A percentile compares a stretch with the other conserved stretches of the same genome.
Conservation (phyloP, 257 asterid genomes). For the Solanum pimpinellifolium region DNA sequence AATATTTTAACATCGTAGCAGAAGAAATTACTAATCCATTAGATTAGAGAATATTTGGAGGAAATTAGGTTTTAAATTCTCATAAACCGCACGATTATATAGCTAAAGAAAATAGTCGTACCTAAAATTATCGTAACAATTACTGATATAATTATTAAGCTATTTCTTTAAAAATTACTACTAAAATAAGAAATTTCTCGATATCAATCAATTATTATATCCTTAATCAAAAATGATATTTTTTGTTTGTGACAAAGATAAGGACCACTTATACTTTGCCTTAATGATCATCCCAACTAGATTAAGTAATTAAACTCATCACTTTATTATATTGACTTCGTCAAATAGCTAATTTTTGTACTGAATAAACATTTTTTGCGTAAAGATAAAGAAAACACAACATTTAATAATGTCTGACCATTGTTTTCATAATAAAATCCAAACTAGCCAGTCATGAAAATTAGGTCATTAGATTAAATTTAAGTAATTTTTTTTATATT, state of each 20-base stretch:
- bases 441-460: background rate
- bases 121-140: too few relatives aligned
- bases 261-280: background rate
- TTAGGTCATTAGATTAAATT: background rate
- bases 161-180: too few relatives aligned
- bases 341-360: background rate
- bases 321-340: background rate
- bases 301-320: background rate
- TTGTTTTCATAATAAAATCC: background rate
- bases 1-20: background rate
- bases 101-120: too few relatives aligned
- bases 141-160: too few relatives aligned
- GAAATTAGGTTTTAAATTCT: too few relatives aligned
- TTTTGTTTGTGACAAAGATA: background rate
- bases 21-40: too few relatives aligned
- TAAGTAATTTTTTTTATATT: background rate
- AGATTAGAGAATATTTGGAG: too few relatives aligned
- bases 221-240: background rate
- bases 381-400: background rate
- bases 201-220: background rate
- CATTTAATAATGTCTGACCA: background rate
- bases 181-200: too few relatives aligned
- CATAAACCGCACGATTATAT: too few relatives aligned
- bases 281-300: background rate
- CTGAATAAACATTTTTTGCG: background rate